Base-by-base conservation (phyloP, 2,329 filamentous ascomycete genomes). In the Botrytis fragariae region DNA sequence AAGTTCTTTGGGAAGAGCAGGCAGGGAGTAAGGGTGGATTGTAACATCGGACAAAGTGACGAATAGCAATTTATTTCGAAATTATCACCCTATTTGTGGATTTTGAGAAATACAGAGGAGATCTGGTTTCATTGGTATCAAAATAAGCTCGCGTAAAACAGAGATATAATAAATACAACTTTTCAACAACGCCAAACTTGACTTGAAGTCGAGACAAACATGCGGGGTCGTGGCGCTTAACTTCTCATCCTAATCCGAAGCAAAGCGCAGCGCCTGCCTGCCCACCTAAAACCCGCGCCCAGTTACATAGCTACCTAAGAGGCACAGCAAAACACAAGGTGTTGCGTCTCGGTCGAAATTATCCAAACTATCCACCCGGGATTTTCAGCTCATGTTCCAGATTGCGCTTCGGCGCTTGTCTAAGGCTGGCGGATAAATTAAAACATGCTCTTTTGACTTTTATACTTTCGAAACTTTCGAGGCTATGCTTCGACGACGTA, bases 161-260 rank as follows among this genome's bases (percentile, higher is more conserved):
- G 3, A 42, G 57, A 25, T 18, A 42, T 54, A 14, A 45, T 29
- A 35, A 37, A 64, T 64, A 20, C 2, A 39, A 51, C 6, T 37
- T 37, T 64, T 25, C 32, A 39, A 32, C 18, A 39, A 71, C 42
- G 29, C 32, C 35, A 16, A 9, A 68, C 45, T 54, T 68, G 48
- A 10, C 32, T 68, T 42, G 48, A 54, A 29, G 25, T 71, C 22
- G 37, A 71, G 37, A 71, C 32, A 69, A 69, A 20, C 10, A 72
- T 72, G 70, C 61, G 29, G 61, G 61, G 29, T 54, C 35, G 37
- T 32, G 70, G 70, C 70, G 70, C 70, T 72, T 67, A 67, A 67
- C 45, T 44, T 57, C 14, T 59, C 48, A 57, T n/a, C 35, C 42
- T n/a, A 44, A n/a, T 32, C 35, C 35, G 10, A 42, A 57, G 48